Evolutionary conservation across 805 yeast genomes (phyloP).

Genomic region (Lipomyces yamanashiensis): DNA sequence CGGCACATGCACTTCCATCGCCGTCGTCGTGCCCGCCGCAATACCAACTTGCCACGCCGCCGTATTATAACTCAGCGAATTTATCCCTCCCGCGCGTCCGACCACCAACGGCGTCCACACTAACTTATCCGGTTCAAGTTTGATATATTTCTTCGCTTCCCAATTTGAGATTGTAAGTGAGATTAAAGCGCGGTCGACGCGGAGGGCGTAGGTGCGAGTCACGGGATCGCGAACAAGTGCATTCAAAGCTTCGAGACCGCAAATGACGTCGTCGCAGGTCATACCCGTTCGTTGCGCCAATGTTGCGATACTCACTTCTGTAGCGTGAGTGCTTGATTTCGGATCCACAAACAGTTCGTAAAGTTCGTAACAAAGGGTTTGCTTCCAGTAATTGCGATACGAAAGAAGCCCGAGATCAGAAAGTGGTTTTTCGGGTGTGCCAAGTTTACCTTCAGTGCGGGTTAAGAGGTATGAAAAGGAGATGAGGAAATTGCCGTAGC

Average conservation of each 20-base stretch:
- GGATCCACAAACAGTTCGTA: constrained; percentile 34
- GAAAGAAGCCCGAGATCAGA: constrained; percentile 84
- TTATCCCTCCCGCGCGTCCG: constrained; percentile 84
- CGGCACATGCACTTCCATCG: neutral
- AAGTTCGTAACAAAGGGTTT: constrained; percentile 60
- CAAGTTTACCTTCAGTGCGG: constrained; percentile 72
- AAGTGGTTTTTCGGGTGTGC: constrained; percentile 95
- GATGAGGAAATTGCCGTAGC: constrained; percentile 86
- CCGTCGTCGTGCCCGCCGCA: constrained; percentile 3
- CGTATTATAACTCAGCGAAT: constrained; percentile 23
- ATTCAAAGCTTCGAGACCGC: constrained; percentile 78
- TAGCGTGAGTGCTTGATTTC: constrained; percentile 1
- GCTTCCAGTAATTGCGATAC: constrained; percentile 85
- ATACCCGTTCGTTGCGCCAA: constrained; percentile 78
- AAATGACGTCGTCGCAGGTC: constrained; percentile 83
- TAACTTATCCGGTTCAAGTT: constrained; percentile 57
- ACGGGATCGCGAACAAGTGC: constrained; percentile 58
- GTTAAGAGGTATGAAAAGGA: constrained; percentile 86
- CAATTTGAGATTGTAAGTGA: constrained; percentile 53
- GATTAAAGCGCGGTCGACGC: constrained; percentile 54
- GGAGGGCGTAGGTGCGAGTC: constrained; percentile 59
- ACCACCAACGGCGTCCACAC: constrained; percentile 83
- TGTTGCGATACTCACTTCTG: constrained; percentile 56
- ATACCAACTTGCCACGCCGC: constrained; percentile 21
- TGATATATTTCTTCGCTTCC: constrained; percentile 58